These are phyloP conservation scores for Malassezia globosa DNA, from an alignment of 1,284 basidiomycete species.

Conservation along the genomic window DNA sequence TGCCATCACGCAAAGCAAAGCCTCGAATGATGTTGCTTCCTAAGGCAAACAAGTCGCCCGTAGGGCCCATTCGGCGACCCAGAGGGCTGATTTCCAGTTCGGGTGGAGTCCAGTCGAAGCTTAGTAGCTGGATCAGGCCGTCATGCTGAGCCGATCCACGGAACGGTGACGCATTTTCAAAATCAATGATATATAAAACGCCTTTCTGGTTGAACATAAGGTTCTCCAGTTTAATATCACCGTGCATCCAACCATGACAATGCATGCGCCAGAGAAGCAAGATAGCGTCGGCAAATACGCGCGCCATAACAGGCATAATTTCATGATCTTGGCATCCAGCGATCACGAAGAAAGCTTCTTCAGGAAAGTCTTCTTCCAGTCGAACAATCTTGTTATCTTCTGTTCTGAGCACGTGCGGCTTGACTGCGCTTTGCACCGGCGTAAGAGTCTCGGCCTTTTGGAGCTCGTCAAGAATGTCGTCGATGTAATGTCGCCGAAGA, in stretches of 20 bases:
- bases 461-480: conserved; percentile 41
- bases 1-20: conserved; percentile 39
- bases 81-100: conserved; percentile 31
- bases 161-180: conserved; percentile 43
- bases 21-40: conserved; percentile 40
- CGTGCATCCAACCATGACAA: conserved; percentile 41
- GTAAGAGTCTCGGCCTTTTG: conserved; percentile 38
- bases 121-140: conserved; percentile 34
- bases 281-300: conserved; percentile 36
- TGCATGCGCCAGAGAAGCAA: conserved; percentile 31
- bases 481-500: conserved; percentile 18
- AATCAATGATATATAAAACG: conserved; percentile 37
- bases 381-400: conserved; percentile 38
- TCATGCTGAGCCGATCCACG: conserved; percentile 36
- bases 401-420: conserved; percentile 31
- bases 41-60: conserved; percentile 40
- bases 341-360: conserved; percentile 44
- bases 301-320: conserved; percentile 31
- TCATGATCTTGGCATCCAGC: conserved; percentile 41
- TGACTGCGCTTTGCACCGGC: conserved; percentile 16
- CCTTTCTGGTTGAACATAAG: conserved; percentile 40
- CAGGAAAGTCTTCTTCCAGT: conserved; percentile 43
- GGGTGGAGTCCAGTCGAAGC: conserved; percentile 43
- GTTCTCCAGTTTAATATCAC: conserved; percentile 45
- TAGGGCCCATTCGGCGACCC: conserved; percentile 36